Base-by-base conservation (phyloP, 257 asterid species). In the Petrea volubilis region DNA sequence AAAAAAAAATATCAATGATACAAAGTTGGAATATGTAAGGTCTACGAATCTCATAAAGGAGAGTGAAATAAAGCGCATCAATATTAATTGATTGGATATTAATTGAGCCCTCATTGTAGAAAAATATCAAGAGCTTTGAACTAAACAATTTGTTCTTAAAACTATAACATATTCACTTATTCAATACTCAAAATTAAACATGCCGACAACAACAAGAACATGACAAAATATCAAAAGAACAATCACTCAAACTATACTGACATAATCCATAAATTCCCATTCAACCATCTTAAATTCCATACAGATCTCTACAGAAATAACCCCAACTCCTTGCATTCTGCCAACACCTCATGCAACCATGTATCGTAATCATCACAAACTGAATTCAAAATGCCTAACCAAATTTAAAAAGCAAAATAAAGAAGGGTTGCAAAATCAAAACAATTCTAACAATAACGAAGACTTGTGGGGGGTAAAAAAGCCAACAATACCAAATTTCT, bases 351-450 rank as follows among this genome's bases (percentile, higher is more conserved):
- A 44, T 11, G 12, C 50, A 44, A 44, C 13, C 50, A 44, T 44
- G 2, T 12, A 12, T 12, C 4, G 2, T 44, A 44, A 44, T 44
- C 5, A 44, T 8, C 50, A 14, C 50, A 65, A n/a, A n/a, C 17
- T 63, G 25, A 52, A 61, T 61, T 18, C 28, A 15, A 14, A 4
- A 2, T 20, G 11, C 11, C 47, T 58, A 56, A 63, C 49, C 33
- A 17, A 21, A 52, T 38, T 24, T n/a, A n/a, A 57, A 58, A 78
- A 49, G 14, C 46, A 43, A 25, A 29, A 51, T 38, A 25, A 49
- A 59, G 71, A 33, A n/a, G n/a, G 21, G 61, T 11, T 5, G 61
- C 49, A 69, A 67, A 67, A 75, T 34, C 71, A 67, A 50, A 57
- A 64, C 60, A 18, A 38, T 38, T n/a, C 52, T 9, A 36, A n/a